Percentiles rank a stretch among this genome's conserved stretches.
Evolutionary conservation across 139 green algal species (phyloP).

Genomic region (Diplosphaera chodatii): DNA sequence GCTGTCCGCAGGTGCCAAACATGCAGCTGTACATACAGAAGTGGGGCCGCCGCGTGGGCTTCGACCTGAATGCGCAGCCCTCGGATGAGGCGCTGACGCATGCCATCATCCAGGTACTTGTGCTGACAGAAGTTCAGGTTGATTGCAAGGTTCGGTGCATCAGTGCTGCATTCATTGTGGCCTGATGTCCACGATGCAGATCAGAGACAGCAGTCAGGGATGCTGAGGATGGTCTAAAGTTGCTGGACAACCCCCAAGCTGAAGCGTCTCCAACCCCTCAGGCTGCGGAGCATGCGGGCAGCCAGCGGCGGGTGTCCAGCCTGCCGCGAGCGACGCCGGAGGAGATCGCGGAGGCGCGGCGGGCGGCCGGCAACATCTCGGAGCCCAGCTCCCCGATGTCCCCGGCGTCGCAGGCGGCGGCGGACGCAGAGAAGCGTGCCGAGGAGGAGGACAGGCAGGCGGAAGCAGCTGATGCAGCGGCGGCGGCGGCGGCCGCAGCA

Average conservation of each 20-base stretch:
- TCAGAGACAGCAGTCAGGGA: no score
- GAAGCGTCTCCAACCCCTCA: no score
- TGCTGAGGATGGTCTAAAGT: no score
- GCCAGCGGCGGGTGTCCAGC: constrained; percentile 1
- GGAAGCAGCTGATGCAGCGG: not conserved
- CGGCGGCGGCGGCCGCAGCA: no score
- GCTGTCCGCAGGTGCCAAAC: not conserved
- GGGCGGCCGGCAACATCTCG: not conserved
- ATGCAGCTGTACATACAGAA: constrained; percentile 1
- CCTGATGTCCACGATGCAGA: no score
- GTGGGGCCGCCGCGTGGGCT: not conserved
- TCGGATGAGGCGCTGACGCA: not conserved
- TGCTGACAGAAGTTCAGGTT: no score
- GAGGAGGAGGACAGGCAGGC: not conserved
- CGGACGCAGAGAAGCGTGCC: not conserved
- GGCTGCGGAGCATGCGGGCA: not conserved
- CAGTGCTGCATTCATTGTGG: no score
- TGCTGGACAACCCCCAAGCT: no score
- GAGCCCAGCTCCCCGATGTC: not conserved
- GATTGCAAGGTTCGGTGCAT: no score
- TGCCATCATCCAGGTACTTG: not conserved
- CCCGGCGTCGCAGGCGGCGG: no score
- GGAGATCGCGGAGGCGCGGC: not conserved
- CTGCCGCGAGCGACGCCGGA: not conserved
- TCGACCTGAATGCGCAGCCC: not conserved